These are phyloP conservation scores for Tolypocladium tropicale DNA, from an alignment of 2,329 filamentous ascomycete genomes.

Conservation along the genomic window DNA sequence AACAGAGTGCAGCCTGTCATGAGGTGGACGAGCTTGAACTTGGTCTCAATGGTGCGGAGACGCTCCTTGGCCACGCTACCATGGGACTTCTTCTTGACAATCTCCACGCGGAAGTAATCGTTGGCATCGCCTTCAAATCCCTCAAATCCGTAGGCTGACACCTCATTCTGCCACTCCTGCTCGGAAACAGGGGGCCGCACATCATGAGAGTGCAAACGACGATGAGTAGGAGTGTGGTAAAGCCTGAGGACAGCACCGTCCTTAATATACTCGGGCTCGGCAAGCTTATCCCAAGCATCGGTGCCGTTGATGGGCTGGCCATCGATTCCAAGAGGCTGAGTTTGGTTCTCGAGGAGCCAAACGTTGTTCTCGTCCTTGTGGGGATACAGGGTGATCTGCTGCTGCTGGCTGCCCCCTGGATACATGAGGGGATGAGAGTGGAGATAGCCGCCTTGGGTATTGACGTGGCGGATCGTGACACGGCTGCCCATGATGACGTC, in stretches of 20 bases:
- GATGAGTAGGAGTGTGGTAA: slow-evolving; percentile 74
- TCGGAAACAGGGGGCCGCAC: slow-evolving; percentile 79
- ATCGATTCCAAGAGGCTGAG: slow-evolving; percentile 69
- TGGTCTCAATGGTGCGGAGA: slow-evolving; percentile 87
- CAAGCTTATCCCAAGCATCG: slow-evolving; percentile 68
- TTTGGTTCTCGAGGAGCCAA: slow-evolving; percentile 92
- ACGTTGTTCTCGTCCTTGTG: slow-evolving; percentile 99
- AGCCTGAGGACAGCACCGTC: slow-evolving; percentile 74
- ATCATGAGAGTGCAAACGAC: slow-evolving; percentile 92
- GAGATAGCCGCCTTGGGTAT: slow-evolving; percentile 94
- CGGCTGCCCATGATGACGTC: slow-evolving; percentile 86
- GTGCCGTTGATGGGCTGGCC: slow-evolving; percentile 73
- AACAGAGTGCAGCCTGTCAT: slow-evolving; percentile 97
- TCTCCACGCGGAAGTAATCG: slow-evolving; percentile 89
- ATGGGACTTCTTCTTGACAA: slow-evolving; percentile 80
- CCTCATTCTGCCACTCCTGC: slow-evolving; percentile 89
- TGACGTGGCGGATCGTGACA: slow-evolving; percentile 80
- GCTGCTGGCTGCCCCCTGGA: slow-evolving; percentile 92
- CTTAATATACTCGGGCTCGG: slow-evolving; percentile 51
- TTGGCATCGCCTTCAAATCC: slow-evolving; percentile 96
- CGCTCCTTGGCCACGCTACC: slow-evolving; percentile 70
- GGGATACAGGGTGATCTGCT: slow-evolving; percentile 95
- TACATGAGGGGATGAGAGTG: slow-evolving; percentile 98
- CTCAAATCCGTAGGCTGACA: slow-evolving; percentile 94
- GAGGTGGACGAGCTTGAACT: slow-evolving; percentile 88